A percentile compares a stretch with the other conserved stretches of the same genome.
phyloP scores from a whole-genome alignment of 2,329 filamentous ascomycete species.

The Penicillium thymicola region DNA sequence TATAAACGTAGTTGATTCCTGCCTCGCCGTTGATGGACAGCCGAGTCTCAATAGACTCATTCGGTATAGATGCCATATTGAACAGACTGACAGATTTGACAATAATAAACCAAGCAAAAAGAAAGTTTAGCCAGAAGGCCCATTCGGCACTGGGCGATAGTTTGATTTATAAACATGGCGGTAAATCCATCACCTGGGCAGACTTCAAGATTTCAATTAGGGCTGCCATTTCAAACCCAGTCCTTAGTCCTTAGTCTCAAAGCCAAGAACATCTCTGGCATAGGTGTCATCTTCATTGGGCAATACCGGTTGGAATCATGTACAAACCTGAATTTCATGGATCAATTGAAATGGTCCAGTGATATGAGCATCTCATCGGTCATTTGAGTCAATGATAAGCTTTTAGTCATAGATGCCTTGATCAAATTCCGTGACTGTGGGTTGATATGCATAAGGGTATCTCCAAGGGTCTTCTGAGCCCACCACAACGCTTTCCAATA shows the following conservation, averaged over 20 bases:
- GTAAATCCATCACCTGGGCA: neutral
- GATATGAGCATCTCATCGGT: too few species aligned
- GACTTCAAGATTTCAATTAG: neutral
- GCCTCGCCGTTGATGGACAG: constrained; percentile 36
- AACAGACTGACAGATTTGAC: neutral
- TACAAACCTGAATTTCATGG: neutral
- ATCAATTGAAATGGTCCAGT: neutral
- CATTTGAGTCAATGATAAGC: neutral
- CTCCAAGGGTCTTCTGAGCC: neutral
- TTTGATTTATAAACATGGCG: neutral
- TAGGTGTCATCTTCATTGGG: neutral
- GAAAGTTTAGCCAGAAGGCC: neutral
- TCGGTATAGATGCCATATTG: constrained; percentile 12
- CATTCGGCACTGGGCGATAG: neutral
- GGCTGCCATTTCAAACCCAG: neutral
- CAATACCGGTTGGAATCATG: neutral
- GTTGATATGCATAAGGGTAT: neutral
- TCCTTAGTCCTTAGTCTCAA: neutral
- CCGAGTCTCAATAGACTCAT: constrained; percentile 29
- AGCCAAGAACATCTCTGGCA: neutral
- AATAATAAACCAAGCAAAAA: neutral
- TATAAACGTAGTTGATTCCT: neutral
- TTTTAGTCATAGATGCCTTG: neutral
- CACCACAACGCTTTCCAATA: neutral
- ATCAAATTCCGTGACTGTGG: neutral